phyloP scores from a whole-genome alignment of 192 early-diverging fungal genomes.

The Coemansia guatemalensis region DNA sequence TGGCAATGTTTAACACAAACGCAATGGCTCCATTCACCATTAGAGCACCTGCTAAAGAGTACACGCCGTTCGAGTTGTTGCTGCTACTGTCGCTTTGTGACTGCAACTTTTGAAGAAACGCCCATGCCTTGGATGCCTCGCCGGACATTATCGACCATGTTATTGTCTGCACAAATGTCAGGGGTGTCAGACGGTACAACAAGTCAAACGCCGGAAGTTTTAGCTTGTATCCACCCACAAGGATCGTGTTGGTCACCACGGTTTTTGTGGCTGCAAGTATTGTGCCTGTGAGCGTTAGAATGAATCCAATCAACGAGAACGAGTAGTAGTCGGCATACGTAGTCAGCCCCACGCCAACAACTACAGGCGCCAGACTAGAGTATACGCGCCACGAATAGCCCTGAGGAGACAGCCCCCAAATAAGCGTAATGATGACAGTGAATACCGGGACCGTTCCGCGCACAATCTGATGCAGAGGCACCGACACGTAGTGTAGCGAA shows the following conservation, averaged over 20 bases:
- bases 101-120: not conserved
- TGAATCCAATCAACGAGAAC: constrained; percentile 69
- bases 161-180: constrained; percentile 74
- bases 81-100: not conserved
- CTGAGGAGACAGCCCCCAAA: constrained; percentile 22
- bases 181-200: constrained; percentile 72
- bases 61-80: constrained; percentile 4
- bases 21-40: constrained; percentile 78
- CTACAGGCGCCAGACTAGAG: constrained; percentile 48
- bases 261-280: constrained; percentile 79
- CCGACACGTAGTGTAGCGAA: constrained; percentile 69
- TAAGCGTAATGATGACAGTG: constrained; percentile 67
- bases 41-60: constrained; percentile 52
- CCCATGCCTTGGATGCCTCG: constrained; percentile 50
- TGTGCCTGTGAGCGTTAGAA: constrained; percentile 77
- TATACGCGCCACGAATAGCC: constrained; percentile 46
- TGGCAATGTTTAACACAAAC: constrained; percentile 83
- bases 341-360: constrained; percentile 78
- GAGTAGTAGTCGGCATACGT: constrained; percentile 82
- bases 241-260: constrained; percentile 78
- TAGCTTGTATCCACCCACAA: constrained; percentile 64
- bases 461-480: constrained; percentile 77
- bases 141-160: constrained; percentile 64
- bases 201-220: constrained; percentile 82
- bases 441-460: constrained; percentile 81